Conservation (phyloP, 2,329 filamentous ascomycete genomes). For the Beauveria sp. region DNA sequence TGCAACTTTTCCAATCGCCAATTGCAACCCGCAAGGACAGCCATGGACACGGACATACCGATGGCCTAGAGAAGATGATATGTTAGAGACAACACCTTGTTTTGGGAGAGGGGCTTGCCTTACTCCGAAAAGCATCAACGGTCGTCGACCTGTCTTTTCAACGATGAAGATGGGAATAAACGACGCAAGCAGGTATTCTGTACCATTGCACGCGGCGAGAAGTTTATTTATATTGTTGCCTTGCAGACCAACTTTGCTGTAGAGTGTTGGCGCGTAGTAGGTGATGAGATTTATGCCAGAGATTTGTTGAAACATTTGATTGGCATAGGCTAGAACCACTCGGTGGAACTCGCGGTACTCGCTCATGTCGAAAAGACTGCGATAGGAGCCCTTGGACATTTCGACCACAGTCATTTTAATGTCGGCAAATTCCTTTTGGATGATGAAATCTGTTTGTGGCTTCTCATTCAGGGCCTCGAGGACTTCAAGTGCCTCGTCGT, state of each 20-base stretch:
- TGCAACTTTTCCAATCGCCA: background rate
- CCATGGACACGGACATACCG: constrained; percentile 11
- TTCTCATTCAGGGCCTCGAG: constrained; percentile 24
- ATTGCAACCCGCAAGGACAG: constrained; percentile 10
- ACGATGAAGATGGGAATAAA: constrained; percentile 9
- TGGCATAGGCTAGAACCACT: constrained; percentile 46
- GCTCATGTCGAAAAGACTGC: constrained; percentile 51
- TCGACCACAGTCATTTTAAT: constrained; percentile 9
- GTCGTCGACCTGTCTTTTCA: constrained; percentile 4
- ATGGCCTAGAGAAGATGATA: background rate
- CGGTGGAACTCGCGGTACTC: constrained; percentile 49
- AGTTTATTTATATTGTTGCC: constrained; percentile 10
- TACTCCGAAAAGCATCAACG: constrained; percentile 8
- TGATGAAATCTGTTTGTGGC: background rate
- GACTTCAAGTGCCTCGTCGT: constrained; percentile 38
- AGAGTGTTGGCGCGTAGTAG: constrained; percentile 19
- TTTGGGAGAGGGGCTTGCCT: background rate
- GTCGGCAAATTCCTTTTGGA: constrained; percentile 3
- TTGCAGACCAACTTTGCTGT: constrained; percentile 12
- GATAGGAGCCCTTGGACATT: constrained; percentile 41
- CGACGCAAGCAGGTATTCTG: constrained; percentile 19
- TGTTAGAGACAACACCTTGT: background rate
- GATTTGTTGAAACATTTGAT: constrained; percentile 43
- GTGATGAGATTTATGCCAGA: constrained; percentile 23
- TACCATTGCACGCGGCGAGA: constrained; percentile 12